Conservation (phyloP, 2,329 filamentous ascomycete species). For the Fusarium verticillioides region DNA sequence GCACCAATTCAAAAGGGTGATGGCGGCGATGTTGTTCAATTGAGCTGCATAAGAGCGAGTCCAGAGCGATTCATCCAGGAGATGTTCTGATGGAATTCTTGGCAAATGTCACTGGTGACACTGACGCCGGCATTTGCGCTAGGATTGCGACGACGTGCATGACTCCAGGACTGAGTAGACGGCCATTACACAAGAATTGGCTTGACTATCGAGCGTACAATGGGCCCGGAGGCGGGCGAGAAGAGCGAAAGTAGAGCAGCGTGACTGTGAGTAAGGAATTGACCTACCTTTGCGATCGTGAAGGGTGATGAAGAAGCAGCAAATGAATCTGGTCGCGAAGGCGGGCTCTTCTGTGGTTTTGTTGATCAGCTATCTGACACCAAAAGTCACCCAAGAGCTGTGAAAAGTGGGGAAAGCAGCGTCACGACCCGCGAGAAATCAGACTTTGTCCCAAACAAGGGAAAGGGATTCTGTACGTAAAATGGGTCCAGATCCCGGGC, state of each 20-base stretch:
- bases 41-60: slow-evolving; percentile 11
- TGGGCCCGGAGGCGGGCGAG: slow-evolving; percentile 4
- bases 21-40: slow-evolving; percentile 16
- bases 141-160: slow-evolving; percentile 24
- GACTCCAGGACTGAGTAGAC: slow-evolving; percentile 17
- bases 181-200: slow-evolving; percentile 23
- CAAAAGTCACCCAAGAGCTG: slow-evolving; percentile 40
- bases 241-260: slow-evolving; percentile 6
- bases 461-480: slow-evolving; percentile 15
- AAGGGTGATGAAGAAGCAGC: slow-evolving; percentile 48
- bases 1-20: slow-evolving; percentile 12
- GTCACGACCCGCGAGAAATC: slow-evolving; percentile 42
- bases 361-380: slow-evolving; percentile 44
- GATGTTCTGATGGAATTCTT: slow-evolving; percentile 17
- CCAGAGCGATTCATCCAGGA: not conserved
- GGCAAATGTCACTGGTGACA: slow-evolving; percentile 22
- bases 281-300: slow-evolving; percentile 45
- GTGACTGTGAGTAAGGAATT: slow-evolving; percentile 1
- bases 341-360: slow-evolving; percentile 47
- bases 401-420: slow-evolving; percentile 43
- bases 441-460: slow-evolving; percentile 30
- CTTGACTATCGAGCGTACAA: slow-evolving; percentile 9
- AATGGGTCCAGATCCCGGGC: slow-evolving; percentile 24
- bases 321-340: slow-evolving; percentile 41
- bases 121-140: slow-evolving; percentile 12